A percentile compares a stretch with the other conserved stretches of the same genome.
Conservation (phyloP, 495 filamentous ascomycete species). For the Podospora didyma region DNA sequence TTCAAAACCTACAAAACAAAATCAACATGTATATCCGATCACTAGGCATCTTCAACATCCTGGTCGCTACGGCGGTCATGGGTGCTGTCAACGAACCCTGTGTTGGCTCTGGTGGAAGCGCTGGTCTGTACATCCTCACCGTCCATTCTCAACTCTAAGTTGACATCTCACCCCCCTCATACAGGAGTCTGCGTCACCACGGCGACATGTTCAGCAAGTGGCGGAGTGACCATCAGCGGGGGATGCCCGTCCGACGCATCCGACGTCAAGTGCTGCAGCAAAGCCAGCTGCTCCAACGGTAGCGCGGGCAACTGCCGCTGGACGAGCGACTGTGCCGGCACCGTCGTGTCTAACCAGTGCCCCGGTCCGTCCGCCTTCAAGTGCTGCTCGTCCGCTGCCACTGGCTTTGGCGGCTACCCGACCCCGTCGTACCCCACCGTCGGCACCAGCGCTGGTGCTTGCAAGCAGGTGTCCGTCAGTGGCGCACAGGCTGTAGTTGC, state of each 20-base stretch:
- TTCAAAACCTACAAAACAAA: not conserved
- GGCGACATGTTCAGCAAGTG: conserved; percentile 21
- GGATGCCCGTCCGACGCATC: conserved; percentile 33
- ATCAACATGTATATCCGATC: not conserved
- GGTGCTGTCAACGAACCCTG: conserved; percentile 38
- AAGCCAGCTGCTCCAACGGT: conserved; percentile 28
- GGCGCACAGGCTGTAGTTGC: conserved; percentile 32
- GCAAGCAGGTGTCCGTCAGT: conserved; percentile 31
- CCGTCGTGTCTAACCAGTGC: conserved; percentile 24
- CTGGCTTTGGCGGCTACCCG: conserved; percentile 27
- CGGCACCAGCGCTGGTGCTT: conserved; percentile 30
- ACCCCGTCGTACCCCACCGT: conserved; percentile 29
- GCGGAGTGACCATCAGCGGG: conserved; percentile 29
- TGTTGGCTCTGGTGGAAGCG: conserved; percentile 24
- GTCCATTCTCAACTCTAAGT: not conserved
- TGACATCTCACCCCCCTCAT: not conserved
- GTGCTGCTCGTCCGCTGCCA: conserved; percentile 31
- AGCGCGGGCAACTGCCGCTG: conserved; percentile 34
- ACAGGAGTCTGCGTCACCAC: conserved; percentile 35
- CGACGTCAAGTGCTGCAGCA: conserved; percentile 41
- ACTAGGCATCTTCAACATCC: not conserved
- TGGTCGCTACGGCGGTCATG: conserved; percentile 15
- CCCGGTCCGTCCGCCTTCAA: conserved; percentile 36
- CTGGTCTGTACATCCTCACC: conserved; percentile 7
- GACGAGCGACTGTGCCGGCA: conserved; percentile 32